Base-by-base conservation (phyloP, 148 eudicot genomes). In the Bassia scoparia region DNA sequence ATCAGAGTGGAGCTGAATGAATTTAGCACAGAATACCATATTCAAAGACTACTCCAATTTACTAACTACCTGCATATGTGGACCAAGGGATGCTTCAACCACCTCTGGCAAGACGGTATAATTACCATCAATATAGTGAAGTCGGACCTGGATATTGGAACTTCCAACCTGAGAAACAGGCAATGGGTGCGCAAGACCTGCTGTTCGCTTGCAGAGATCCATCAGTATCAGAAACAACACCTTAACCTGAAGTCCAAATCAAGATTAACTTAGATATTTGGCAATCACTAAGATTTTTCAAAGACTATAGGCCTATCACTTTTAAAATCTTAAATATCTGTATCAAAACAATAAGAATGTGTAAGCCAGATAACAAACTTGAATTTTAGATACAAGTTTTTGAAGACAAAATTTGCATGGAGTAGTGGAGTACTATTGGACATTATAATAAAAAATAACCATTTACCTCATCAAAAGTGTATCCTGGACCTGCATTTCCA, bases 401-500 rank as follows among this genome's bases (percentile, higher is more conserved):
- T 23, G 21, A 76, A 58, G 66, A 54, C 30, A 17, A 38, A 30
- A 17, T 60, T 37, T 44, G 58, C 33, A 29, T n/a, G 35, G 50
- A 44, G 7, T 37, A 37, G 13, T 21, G 7, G 26, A 49, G 24
- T 38, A 27, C 2, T n/a, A n/a, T n/a, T n/a, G n/a, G n/a, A n/a
- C n/a, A n/a, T n/a, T n/a, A n/a, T n/a, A n/a, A n/a, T n/a, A n/a
- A n/a, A n/a, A 68, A 34, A n/a, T 44, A 9, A 62, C 5, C 16
- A 62, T 71, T 75, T 81, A 91, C 99, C 97, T 95, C 96, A 50
- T 95, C 99, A 86, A 80, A 95, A 68, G 99, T 88, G 86, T 95
- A 95, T 49, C 98, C 99, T 87, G 89, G 97, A 81, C 98, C 97
- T 83, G 98, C 97, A 87, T 95, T 95, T n/a, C 99, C 99, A 77